A percentile compares a stretch with the other conserved stretches of the same genome.
These are phyloP conservation scores for Coccomyxa subellipsoidea DNA, from an alignment of 163 green algal genomes.

Conservation along the genomic window DNA sequence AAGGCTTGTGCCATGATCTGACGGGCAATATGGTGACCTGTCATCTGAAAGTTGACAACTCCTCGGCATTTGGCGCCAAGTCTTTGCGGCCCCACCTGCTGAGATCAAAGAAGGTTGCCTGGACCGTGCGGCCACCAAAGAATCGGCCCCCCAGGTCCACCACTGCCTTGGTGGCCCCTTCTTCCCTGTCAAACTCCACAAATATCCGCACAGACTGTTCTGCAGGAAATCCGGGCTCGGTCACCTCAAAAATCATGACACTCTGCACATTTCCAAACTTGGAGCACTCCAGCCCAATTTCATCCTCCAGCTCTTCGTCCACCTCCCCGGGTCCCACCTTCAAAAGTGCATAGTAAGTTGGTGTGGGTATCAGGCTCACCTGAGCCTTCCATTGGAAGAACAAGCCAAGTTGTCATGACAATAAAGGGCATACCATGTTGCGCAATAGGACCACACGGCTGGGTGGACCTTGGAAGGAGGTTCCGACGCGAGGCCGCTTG, in stretches of 20 bases:
- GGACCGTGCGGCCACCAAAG: constrained; percentile 80
- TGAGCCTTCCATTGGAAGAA: too few relatives aligned
- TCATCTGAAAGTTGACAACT: constrained; percentile 26
- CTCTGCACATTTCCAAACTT: constrained; percentile 61
- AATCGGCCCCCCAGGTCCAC: constrained; percentile 63
- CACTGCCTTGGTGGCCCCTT: constrained; percentile 62
- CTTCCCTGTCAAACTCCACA: constrained; percentile 74
- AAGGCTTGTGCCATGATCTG: too few relatives aligned
- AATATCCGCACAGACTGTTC: constrained; percentile 83
- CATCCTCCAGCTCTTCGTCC: constrained; percentile 85
- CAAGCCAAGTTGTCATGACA: too few relatives aligned
- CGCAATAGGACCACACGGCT: constrained; percentile 74
- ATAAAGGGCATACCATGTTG: constrained; percentile 75
- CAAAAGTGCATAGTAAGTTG: too few relatives aligned
- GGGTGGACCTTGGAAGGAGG: constrained; percentile 37
- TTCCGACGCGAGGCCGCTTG: constrained; percentile 5
- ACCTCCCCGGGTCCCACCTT: constrained; percentile 81
- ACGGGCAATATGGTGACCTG: too few relatives aligned
- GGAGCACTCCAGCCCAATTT: constrained; percentile 63
- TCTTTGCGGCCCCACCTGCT: constrained; percentile 71
- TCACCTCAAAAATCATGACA: constrained; percentile 92
- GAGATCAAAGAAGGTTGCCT: constrained; percentile 83
- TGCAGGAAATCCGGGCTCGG: constrained; percentile 55
- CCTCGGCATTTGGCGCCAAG: constrained; percentile 69
- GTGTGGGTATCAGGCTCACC: too few relatives aligned